Evolutionary conservation across 306 rosid genomes (phyloP), one percentile per base, ranked within the genome.

Genomic region (Cyamopsis tetragonoloba): DNA sequence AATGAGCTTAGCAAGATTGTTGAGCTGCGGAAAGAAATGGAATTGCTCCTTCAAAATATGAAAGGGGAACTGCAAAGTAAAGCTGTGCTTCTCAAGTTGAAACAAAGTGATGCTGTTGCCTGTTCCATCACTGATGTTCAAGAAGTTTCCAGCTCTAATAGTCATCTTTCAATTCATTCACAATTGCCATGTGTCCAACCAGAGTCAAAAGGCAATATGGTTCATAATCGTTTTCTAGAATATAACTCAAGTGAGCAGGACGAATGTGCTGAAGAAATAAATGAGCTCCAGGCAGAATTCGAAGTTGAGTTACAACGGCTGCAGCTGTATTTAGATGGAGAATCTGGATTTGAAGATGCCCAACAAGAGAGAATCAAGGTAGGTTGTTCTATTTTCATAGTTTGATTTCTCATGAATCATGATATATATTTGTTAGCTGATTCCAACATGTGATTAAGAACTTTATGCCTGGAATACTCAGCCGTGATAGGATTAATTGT

Each of bases 21-120:
- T 67, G 91, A 86, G 75, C 15, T 93, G 85, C 68, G 95, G 41
- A 77, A 72, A 43, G 81, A 90, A 75, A 84, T 93, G 99, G 96
- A 88, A 71, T 51, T 24, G 37, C 78, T 89, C 63, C 95, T 93
- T 56, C 86, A 71, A 43, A 82, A 85, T 27, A 73, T 76, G 73
- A 88, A 79, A 77, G 82, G 77, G 30, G 97, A 77, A 48, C 20
- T 75, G 43, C 77, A 56, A 35, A 83, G 62, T 66, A 86, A 70
- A 46, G 79, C 74, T 41, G 58, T 57, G 0, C 5, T 59, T 71
- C 31, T 47, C 7, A 69, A 63, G 78, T 63, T 62, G 56, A 81
- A 84, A 23, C 68, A 35, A 13, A 59, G 66, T 73, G 76, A 75
- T 15, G 75, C 73, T 66, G 24, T 70, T 71, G 74, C 87, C 3